Base-by-base conservation (phyloP, 2,329 filamentous ascomycete genomes). In the Ceratocystis harringtonii region DNA sequence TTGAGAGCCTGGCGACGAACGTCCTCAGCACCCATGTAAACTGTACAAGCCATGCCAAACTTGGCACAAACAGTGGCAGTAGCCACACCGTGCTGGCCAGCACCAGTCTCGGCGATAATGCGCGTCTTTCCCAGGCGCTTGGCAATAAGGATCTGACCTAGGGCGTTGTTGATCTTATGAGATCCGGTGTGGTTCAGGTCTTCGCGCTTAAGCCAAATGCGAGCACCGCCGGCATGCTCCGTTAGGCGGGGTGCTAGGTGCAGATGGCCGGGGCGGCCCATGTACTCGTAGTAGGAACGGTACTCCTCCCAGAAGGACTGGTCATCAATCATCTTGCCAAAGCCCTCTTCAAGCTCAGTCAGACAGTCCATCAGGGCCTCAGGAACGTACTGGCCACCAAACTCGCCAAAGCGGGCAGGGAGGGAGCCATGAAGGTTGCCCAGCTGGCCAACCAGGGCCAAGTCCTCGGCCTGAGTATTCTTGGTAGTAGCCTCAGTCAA, bases 141-240 rank as follows among this genome's bases (percentile, higher is more conserved):
- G 1, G 94, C 94, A 48, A 99, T 79, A 15, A 99, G 82, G 61
- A 96, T 85, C 76, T 99, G 94, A 1, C 94, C 94, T 7, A 99
- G 80, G 0, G 94, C 94, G 72, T 99, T 99, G 80, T 99, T 99
- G 80, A 99, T 97, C 83, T 99, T 99, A 81, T 99, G 94, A 69
- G 89, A 95, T 70, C 94, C 94, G 7, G 94, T 97, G 75, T 99
- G 94, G 77, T 97, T 97, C 66, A 97, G 80, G 74, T 99, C 94
- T 77, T 99, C 94, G 71, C 94, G 85, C 83, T 99, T 99, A 70
- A 99, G 78, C 87, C 92, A 99, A 78, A 99, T 95, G 73, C 91
- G 95, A 61, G 94, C 92, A 68, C 94, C 94, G 28, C 91, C 90
- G 61, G 90, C 91, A 72, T 92, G 79, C 73, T 95, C 87, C 0